A percentile compares a stretch with the other conserved stretches of the same genome.
Evolutionary conservation across 2,329 filamentous ascomycete genomes (phyloP).

Genomic region (Exophiala phaeomuriformis): DNA sequence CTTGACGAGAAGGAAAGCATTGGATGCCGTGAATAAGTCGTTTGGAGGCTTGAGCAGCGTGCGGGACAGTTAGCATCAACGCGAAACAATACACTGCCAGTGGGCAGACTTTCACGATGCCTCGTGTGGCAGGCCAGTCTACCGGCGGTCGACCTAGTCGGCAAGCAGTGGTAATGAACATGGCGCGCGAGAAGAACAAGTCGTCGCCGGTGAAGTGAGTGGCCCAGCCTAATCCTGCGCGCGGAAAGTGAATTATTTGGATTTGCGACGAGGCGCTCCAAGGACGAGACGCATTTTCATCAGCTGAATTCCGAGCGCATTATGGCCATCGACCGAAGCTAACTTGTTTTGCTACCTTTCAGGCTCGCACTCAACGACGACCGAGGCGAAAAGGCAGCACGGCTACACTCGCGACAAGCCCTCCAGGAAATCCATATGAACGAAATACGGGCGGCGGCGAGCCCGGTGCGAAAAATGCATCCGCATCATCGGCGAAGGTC

Average conservation of each 20-base stretch:
- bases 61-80: not conserved
- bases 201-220: constrained; percentile 45
- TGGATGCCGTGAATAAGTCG: not conserved
- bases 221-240: not conserved
- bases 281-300: no score
- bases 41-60: not conserved
- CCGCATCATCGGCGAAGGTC: constrained; percentile 33
- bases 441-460: constrained; percentile 75
- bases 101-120: constrained; percentile 10
- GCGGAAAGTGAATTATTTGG: not conserved
- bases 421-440: constrained; percentile 87
- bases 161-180: constrained; percentile 21
- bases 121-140: constrained; percentile 17
- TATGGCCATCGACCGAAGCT: not conserved
- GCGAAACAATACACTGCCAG: constrained; percentile 1
- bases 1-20: not conserved
- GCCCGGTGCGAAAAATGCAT: constrained; percentile 59
- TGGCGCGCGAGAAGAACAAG: constrained; percentile 32
- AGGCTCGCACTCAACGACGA: constrained; percentile 97
- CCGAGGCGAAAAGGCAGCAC: constrained; percentile 79
- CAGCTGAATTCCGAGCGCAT: no score
- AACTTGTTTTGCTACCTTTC: constrained; percentile 3
- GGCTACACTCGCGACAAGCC: constrained; percentile 78
- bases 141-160: constrained; percentile 9
- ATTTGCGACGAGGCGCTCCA: not conserved